These are phyloP conservation scores for Saturnispora sekii DNA, from an alignment of 805 yeast species.

Conservation along the genomic window DNA sequence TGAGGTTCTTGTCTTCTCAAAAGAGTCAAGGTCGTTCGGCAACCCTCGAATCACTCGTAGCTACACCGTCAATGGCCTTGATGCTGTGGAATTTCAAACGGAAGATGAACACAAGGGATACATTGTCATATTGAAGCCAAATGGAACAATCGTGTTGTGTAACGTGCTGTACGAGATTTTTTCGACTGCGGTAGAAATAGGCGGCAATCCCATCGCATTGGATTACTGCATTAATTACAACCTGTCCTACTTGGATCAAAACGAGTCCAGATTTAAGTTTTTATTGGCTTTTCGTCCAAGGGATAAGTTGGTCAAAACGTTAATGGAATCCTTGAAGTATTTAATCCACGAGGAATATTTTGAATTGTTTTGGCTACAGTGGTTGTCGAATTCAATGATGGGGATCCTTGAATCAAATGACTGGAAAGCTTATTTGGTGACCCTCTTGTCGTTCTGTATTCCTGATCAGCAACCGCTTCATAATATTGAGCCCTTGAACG, in stretches of 20 bases:
- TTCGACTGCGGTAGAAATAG: constrained; percentile 28
- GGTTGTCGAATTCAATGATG: constrained; percentile 47
- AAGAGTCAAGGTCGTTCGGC: constrained; percentile 16
- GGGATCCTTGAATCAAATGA: constrained; percentile 34
- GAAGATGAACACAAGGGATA: constrained; percentile 32
- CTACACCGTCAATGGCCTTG: constrained; percentile 22
- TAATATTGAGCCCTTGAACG: constrained; percentile 14
- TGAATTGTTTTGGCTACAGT: constrained; percentile 50
- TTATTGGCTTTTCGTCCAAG: constrained; percentile 36
- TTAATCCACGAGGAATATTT: constrained; percentile 49
- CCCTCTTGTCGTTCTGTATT: constrained; percentile 40
- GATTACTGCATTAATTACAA: constrained; percentile 19
- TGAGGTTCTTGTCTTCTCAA: constrained; percentile 36
- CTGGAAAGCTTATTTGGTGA: constrained; percentile 50
- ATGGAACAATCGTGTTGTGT: constrained; percentile 31
- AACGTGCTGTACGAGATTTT: constrained; percentile 49
- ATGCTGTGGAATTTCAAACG: constrained; percentile 31
- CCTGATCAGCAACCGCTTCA: constrained; percentile 32
- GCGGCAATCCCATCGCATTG: constrained; percentile 16
- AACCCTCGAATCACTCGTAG: constrained; percentile 18
- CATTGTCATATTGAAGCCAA: constrained; percentile 32
- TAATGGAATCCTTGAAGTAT: constrained; percentile 42
- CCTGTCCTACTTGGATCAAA: constrained; percentile 17
- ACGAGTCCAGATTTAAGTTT: constrained; percentile 22
- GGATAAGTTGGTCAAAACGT: constrained; percentile 31